Base-by-base conservation (phyloP, 768 basidiomycete species). In the Rhodotorula toruloides region DNA sequence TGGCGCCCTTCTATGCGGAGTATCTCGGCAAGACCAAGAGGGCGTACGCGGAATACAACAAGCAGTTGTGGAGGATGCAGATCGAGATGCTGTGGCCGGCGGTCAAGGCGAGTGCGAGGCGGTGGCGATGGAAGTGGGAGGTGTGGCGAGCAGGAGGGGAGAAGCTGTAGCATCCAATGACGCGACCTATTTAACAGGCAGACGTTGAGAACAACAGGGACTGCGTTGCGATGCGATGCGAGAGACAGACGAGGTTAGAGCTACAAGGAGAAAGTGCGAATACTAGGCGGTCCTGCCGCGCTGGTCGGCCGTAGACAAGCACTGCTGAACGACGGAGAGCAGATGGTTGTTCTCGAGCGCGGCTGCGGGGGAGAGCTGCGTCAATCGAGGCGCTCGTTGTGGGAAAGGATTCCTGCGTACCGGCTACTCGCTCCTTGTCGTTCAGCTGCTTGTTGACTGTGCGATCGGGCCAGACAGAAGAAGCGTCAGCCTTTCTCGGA, bases 361-460 rank as follows among this genome's bases (percentile, higher is more conserved):
- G 17, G 96, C 96, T 69, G 68, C 21, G 11, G 21, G n/a, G n/a
- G n/a, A n/a, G n/a, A 42, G 19, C 40, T 42, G n/a, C 4, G 14
- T 25, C 3, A 16, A 31, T 22, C 21, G 13, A 46, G 56, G 29
- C 29, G 25, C 31, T 14, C 9, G n/a, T 14, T n/a, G n/a, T n/a
- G n/a, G 16, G 36, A n/a, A 37, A 21, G 4, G 17, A 12, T 10
- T 25, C 39, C 25, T 21, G 19, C 46, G 21, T 13, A 68, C 72
- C 72, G 32, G 92, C 92, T 3, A 98, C 96, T 46, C 96, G 83
- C 78, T 99, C 96, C 78, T 99, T 99, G 80, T 99, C 96, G 74
- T 99, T 99, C 40, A 99, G 82, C 75, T 99, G 96, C 77, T 97
- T 97, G 79, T 98, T 99, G 17, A 99, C 96, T 94, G 70, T 54